Evolutionary conservation across 192 early-diverging fungal species (phyloP).

Genomic region (Coemansia sp.): DNA sequence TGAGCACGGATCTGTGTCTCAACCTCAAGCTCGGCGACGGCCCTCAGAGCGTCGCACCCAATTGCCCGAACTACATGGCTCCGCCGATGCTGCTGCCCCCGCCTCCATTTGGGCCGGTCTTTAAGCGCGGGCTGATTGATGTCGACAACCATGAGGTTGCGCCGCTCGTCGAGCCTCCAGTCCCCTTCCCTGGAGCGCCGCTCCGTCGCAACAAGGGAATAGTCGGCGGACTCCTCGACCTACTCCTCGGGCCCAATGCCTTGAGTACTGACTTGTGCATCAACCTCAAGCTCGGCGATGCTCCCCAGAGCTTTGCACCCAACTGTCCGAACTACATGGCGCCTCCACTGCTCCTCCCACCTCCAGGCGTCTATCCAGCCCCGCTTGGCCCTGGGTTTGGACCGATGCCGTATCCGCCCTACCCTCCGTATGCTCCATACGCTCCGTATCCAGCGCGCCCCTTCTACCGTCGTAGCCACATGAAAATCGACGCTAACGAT

Average conservation of each 20-base stretch:
- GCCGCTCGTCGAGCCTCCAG: slow-evolving; percentile 26
- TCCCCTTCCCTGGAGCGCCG: slow-evolving; percentile 29
- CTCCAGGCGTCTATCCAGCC: slow-evolving; percentile 28
- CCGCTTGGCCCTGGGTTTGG: slow-evolving; percentile 1
- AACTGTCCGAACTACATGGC: slow-evolving; percentile 42
- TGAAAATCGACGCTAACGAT: background rate
- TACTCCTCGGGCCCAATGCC: slow-evolving; percentile 46
- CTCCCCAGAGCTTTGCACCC: slow-evolving; percentile 44
- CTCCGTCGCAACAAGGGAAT: slow-evolving; percentile 45
- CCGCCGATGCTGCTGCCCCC: slow-evolving; percentile 45
- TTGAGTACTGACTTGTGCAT: slow-evolving; percentile 43
- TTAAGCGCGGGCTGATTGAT: slow-evolving; percentile 47
- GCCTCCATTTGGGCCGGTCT: slow-evolving; percentile 13
- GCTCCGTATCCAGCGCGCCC: slow-evolving; percentile 14
- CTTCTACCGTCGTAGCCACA: slow-evolving; percentile 16
- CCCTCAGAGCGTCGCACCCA: slow-evolving; percentile 46
- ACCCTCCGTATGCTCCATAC: background rate
- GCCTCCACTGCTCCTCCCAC: slow-evolving; percentile 36
- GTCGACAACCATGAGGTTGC: slow-evolving; percentile 27
- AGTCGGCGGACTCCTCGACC: slow-evolving; percentile 36
- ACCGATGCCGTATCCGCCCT: slow-evolving; percentile 14
- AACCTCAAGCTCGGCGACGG: slow-evolving; percentile 53
- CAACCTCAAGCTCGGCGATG: slow-evolving; percentile 49
- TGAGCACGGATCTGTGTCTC: slow-evolving; percentile 38
- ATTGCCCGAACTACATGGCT: slow-evolving; percentile 44